Conservation (phyloP, 306 rosid species). For the Pueraria montana region DNA sequence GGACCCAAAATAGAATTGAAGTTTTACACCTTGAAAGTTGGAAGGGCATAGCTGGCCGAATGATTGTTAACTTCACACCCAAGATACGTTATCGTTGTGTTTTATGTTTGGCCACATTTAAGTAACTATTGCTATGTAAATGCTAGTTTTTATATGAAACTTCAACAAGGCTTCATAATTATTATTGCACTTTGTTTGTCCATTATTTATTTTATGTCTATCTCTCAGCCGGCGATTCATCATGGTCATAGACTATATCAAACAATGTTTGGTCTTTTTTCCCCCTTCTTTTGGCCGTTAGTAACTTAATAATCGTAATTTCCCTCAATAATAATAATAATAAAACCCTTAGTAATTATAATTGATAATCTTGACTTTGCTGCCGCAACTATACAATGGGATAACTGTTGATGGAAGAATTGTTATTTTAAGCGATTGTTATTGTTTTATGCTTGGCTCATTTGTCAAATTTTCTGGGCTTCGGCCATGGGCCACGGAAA, state of each 20-base stretch:
- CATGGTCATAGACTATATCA: background rate
- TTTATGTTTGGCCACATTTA: constrained; percentile 17
- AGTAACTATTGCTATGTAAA: background rate
- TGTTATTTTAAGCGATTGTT: background rate
- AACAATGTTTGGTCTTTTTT: background rate
- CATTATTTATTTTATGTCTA: background rate
- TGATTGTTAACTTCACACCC: constrained; percentile 49
- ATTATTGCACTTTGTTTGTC: background rate
- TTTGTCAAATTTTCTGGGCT: background rate
- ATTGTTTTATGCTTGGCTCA: background rate
- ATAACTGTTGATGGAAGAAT: background rate
- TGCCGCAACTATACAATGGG: too few species aligned
- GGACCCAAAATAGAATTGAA: constrained; percentile 32
- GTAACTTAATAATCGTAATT: background rate
- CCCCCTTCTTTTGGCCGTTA: background rate
- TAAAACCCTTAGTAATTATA: too few species aligned
- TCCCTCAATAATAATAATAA: too few species aligned
- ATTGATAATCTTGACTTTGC: too few species aligned
- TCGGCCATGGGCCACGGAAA: background rate
- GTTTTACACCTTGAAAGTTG: constrained; percentile 34
- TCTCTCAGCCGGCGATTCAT: constrained; percentile 2
- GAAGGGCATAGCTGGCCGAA: constrained; percentile 33
- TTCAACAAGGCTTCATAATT: background rate
- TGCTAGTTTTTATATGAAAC: background rate
- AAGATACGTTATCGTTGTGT: constrained; percentile 38